Base-by-base conservation (phyloP, 306 rosid genomes). In the Calophaca sinica region DNA sequence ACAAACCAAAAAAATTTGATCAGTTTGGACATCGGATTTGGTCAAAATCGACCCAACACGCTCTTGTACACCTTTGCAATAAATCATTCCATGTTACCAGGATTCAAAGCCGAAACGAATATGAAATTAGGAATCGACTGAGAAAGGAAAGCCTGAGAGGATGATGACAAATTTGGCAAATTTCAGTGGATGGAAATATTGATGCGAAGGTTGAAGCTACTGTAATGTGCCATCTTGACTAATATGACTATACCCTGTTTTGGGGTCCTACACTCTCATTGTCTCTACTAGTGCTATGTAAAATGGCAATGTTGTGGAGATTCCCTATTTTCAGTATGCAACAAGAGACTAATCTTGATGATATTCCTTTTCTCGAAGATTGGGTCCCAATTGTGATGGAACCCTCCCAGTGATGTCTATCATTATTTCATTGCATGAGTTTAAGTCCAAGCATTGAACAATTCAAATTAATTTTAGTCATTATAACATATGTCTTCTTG, bases 311-410 rank as follows among this genome's bases (percentile, higher is more conserved):
- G 31, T 73, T 14, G 11, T 14, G 44, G 62, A 78, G 62, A 79
- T 71, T 70, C 82, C 70, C 53, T 3, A 57, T 35, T 7, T 51
- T 78, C 44, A 51, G 64, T 26, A 31, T 38, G 39, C 61, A 45
- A 41, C 69, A 63, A 72, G 41, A 54, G 28, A 49, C 55, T 72
- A 63, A 46, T 67, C 12, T 55, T 72, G 70, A 57, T 53, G 9
- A 62, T 73, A 71, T 79, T 79, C 83, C 46, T 65, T 63, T 36
- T 74, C 36, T 45, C 11, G 15, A 55, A 46, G 11, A 33, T 65
- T 79, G 79, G 83, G 83, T 64, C 79, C 83, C 74, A 4, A 4
- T 63, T 39, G 36, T 42, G 39, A 76, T 67, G 68, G 68, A 66
- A 55, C 54, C 9, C 66, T 46, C 74, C 59, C 13, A 64, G 20